Base-by-base conservation (phyloP, 2,329 filamentous ascomycete species). In the Clonostachys sp. region DNA sequence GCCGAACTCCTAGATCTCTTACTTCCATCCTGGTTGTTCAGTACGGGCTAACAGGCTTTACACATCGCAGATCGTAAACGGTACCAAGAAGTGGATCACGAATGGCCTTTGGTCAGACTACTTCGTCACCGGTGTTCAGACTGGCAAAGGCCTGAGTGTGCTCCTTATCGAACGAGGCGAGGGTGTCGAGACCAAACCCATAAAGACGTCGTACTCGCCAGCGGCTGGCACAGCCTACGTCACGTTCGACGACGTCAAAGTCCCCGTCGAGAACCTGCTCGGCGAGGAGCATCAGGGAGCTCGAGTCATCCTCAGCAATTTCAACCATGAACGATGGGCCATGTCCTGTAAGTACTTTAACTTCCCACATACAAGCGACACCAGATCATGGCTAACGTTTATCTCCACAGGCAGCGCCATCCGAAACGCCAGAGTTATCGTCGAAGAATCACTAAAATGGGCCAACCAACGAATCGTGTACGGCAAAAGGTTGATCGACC, bases 381-480 rank as follows among this genome's bases (percentile, higher is more conserved):
- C 24, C 7, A 6, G 9, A 34, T 10, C 12, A 13, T 13, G 9
- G 17, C 20, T n/a, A 16, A 35, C 24, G 33, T 24, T 51, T 34
- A 48, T 34, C 3, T 16, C 7, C 39, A 54, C 53, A 68, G 71
- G 72, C 55, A 81, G 71, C 45, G 81, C 84, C 5, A 75, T 85
- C 50, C 83, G 87, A 45, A 75, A 78, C 66, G 81, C 76, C 46
- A 79, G 88, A 52, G 77, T 78, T 2, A 79, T 92, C 13, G 83
- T 89, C 12, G 89, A 95, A 64, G 89, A 95, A 62, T 92, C 84
- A 58, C 71, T 95, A 53, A 94, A 94, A 65, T 96, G 91, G 90
- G 77, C 84, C 34, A 89, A 94, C 71, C 91, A 95, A 69, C 84
- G 89, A 44, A 75, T 91, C 24, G 88, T 95, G 54, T 94, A 94